Percentiles rank a stretch among this genome's conserved stretches.
Conservation (phyloP, 176 grass and related monocot genomes). For the Eleusine indica region DNA sequence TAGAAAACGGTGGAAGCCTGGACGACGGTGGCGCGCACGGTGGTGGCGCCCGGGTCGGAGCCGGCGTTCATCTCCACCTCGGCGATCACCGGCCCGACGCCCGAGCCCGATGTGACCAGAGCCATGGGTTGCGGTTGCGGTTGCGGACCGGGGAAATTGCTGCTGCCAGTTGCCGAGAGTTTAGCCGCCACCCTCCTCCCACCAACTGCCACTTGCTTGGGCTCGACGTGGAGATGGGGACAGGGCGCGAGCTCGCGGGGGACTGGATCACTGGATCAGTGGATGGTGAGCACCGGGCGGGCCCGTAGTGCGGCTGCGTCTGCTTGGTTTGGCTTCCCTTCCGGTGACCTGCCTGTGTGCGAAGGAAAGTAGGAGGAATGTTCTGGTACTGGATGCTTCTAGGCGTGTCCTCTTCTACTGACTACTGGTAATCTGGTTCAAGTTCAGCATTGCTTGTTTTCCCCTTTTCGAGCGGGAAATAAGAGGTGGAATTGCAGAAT, state of each 20-base stretch:
- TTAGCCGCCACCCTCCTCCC: neutral
- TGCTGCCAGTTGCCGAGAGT: constrained; percentile 4
- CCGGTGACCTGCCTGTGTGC: neutral
- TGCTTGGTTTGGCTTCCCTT: neutral
- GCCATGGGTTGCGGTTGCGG: constrained; percentile 40
- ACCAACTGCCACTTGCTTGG: constrained; percentile 1
- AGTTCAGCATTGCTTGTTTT: too few species aligned
- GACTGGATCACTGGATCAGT: constrained; percentile 12
- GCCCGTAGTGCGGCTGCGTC: neutral
- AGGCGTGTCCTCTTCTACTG: neutral
- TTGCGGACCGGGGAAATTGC: neutral
- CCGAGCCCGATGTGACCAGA: constrained; percentile 48
- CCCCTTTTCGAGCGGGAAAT: too few species aligned
- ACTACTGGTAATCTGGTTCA: neutral
- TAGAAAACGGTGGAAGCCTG: constrained; percentile 92
- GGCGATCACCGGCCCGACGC: constrained; percentile 55
- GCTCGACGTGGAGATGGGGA: constrained; percentile 47
- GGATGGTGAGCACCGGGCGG: constrained; percentile 25
- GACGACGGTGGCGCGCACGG: constrained; percentile 86
- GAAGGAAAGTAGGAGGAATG: neutral
- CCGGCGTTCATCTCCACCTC: constrained; percentile 84
- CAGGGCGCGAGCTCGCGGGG: constrained; percentile 34
- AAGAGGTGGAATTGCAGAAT: too few species aligned
- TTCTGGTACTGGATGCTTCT: constrained; percentile 11
- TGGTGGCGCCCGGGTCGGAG: constrained; percentile 53